Percentiles rank a stretch among this genome's conserved stretches.
These are phyloP conservation scores for Picea glauca DNA, from an alignment of 75 land plant species.

Conservation along the genomic window DNA sequence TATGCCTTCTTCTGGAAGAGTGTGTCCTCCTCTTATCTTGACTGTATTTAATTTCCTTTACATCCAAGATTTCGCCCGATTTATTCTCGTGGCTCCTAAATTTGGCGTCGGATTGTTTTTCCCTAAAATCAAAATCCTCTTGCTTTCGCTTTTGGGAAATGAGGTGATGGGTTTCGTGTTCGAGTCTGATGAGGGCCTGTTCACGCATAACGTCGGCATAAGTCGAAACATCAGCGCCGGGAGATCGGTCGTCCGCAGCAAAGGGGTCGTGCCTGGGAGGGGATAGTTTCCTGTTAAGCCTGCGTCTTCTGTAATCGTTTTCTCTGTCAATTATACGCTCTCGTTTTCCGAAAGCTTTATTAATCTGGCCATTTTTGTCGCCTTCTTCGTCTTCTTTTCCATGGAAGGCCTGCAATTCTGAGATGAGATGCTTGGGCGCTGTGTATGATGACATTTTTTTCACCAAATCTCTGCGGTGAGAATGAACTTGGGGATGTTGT, in stretches of 20 bases:
- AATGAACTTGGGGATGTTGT: neutral
- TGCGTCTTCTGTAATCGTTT: conserved; percentile 8
- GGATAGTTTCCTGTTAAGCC: conserved; percentile 7
- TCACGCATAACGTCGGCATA: conserved; percentile 11
- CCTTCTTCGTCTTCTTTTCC: neutral
- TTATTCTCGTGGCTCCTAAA: neutral
- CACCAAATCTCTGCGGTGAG: neutral
- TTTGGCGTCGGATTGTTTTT: neutral
- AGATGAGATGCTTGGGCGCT: conserved; percentile 5
- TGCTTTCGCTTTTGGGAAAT: conserved; percentile 11
- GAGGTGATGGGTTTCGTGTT: neutral
- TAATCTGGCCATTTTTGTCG: no score
- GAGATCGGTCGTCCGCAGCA: conserved; percentile 4
- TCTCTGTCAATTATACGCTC: conserved; percentile 9
- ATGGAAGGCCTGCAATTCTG: neutral
- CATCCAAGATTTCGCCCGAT: neutral
- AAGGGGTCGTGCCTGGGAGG: conserved; percentile 13
- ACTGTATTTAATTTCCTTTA: neutral
- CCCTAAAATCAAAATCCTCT: neutral
- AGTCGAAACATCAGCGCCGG: neutral
- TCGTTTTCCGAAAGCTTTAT: conserved; percentile 1
- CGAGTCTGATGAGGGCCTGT: neutral
- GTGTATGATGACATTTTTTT: conserved; percentile 10
- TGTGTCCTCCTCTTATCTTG: neutral
- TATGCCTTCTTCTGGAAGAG: no score